Evolutionary conservation across 2,329 filamentous ascomycete species (phyloP), one percentile per base, ranked within the genome.

Genomic region (Leptodontidium sp.): DNA sequence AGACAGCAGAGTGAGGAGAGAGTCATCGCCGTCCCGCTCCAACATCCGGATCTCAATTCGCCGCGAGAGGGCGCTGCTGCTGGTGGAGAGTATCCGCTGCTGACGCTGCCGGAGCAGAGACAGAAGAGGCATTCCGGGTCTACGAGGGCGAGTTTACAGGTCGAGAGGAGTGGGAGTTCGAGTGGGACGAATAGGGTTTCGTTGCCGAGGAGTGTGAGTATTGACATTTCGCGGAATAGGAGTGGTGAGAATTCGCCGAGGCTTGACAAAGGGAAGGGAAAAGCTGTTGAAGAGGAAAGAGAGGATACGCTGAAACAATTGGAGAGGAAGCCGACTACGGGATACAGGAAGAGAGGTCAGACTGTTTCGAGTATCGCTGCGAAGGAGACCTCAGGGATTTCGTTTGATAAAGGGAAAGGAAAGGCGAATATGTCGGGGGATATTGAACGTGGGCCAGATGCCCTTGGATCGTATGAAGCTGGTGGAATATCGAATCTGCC

Each of bases 91-190:
- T 84, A 85, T 70, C 86, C 87, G 38, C 81, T 89, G 55, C 80
- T 89, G 68, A 86, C 84, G 43, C 81, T 89, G 61, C 84, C 86
- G 26, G 85, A 89, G 77, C 85, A 84, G 72, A 84, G 85, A 73
- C 84, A 83, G 71, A 88, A 83, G 74, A 81, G 85, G 65, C 80
- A 85, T 73, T 84, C 82, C 71, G 82, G 80, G 15, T 75, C 73
- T 53, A 81, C 82, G 21, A 81, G 77, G 49, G 76, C 73, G 49
- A 84, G 82, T 73, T 75, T 84, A 62, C 77, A 82, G 68, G 82
- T 85, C 66, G 84, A 86, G 74, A 81, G 81, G 71, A 84, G 82
- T 71, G 75, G 75, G 26, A 77, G 76, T 71, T 75, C 74, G 26
- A 68, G 67, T 24, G 72, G 71, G 17, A 74, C 72, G n/a, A 75